Base-by-base conservation (phyloP, 306 rosid species). In the Dryas drummondii region DNA sequence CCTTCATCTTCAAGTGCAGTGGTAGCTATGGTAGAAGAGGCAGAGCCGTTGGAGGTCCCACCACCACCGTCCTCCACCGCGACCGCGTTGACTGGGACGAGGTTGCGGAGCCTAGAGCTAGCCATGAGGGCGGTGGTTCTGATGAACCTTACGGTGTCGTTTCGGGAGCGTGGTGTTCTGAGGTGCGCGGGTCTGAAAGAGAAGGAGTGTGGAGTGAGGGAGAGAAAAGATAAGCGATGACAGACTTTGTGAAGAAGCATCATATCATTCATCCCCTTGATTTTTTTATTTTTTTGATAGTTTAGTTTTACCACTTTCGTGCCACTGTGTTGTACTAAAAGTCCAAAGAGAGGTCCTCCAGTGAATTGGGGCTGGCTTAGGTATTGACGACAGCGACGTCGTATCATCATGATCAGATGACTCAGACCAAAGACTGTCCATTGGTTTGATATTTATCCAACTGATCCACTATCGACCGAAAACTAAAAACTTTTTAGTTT, bases 1-100 rank as follows among this genome's bases (percentile, higher is more conserved):
- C 99, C 99, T 68, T 94, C 97, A 53, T 87, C 86, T 19, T 88
- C 87, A 48, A 45, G 9, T 14, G 55, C 59, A 73, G 83, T 41
- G 22, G 62, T 53, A 76, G 79, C 58, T 15, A 84, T 5, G 47
- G 91, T 9, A 16, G 92, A 63, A 15, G 93, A 83, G 63, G 46
- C 78, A n/a, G 93, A 54, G 52, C 84, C 79, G 77, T 82, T 84
- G 57, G 90, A 54, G 55, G 81, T 84, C 45, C 87, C 87, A 62
- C 57, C 85, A 53, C 37, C 61, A 57, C 72, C 71, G 41, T 87
- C 84, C 73, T 88, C 90, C 27, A 85, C 78, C 44, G 68, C 49
- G 10, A 70, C 52, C 54, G 92, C 92, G 78, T 64, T 69, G 72
- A 85, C 19, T 68, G 90, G 92, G 27, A 82, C 86, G 49, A 89